phyloP scores from a whole-genome alignment of 768 basidiomycete species.

The Tricholoma saponaceum region DNA sequence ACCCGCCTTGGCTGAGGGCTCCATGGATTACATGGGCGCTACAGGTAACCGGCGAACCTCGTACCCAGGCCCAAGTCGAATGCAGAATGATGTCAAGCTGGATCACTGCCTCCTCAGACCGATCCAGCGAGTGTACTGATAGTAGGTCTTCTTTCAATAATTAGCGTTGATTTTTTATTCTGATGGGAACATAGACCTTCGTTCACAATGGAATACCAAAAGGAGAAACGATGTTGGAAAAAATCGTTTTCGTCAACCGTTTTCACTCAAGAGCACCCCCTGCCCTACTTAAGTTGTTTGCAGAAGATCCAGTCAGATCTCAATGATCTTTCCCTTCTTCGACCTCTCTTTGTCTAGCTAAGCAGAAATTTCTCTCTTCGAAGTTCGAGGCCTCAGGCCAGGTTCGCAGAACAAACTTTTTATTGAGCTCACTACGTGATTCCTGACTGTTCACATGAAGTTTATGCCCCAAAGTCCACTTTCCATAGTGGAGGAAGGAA shows the following conservation, averaged over 20 bases:
- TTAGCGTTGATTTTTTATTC: no score
- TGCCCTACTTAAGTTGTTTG: conserved; percentile 25
- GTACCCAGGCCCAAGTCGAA: no score
- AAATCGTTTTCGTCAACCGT: conserved; percentile 13
- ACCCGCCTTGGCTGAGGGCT: no score
- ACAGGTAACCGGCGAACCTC: no score
- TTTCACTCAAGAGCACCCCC: conserved; percentile 25
- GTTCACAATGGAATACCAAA: conserved; percentile 11
- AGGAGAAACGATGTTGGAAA: conserved; percentile 5
- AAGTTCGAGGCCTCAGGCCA: no score
- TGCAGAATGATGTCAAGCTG: no score
- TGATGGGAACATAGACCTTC: conserved; percentile 18
- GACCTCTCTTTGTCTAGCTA: conserved; percentile 25
- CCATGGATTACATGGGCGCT: no score
- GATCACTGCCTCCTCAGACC: no score
- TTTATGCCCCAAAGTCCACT: conserved; percentile 28
- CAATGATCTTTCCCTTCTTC: conserved; percentile 31
- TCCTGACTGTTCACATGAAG: conserved; percentile 23
- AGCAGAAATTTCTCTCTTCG: conserved; percentile 26
- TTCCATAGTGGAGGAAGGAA: conserved; percentile 20
- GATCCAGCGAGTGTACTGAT: no score
- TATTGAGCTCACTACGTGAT: conserved; percentile 25
- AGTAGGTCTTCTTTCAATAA: no score
- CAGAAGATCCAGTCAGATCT: conserved; percentile 25
- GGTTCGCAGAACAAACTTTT: conserved; percentile 26